Evolutionary conservation across 805 yeast genomes (phyloP).

Genomic region (Zygotorulaspora chibaensis): DNA sequence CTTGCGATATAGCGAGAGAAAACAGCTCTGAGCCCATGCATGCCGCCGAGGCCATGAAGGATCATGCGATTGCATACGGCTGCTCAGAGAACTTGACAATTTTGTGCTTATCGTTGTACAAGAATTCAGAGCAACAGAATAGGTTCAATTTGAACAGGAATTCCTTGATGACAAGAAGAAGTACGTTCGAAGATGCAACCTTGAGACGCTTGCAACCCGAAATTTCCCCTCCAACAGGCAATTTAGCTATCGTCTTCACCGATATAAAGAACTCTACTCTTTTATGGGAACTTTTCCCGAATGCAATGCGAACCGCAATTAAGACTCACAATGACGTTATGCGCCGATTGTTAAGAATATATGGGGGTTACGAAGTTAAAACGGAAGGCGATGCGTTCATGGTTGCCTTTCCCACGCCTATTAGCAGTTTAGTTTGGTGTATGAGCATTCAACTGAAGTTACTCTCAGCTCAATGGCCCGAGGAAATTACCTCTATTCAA

Average conservation of each 20-base stretch:
- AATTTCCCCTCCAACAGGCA: slow-evolving; percentile 92
- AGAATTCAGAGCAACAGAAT: slow-evolving; percentile 37
- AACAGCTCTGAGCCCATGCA: slow-evolving; percentile 77
- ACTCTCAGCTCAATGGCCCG: slow-evolving; percentile 90
- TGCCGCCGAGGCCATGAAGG: slow-evolving; percentile 91
- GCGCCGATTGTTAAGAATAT: slow-evolving; percentile 87
- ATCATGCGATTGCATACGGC: slow-evolving; percentile 91
- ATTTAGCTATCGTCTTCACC: slow-evolving; percentile 91
- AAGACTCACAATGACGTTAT: slow-evolving; percentile 89
- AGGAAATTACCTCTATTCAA: slow-evolving; percentile 76
- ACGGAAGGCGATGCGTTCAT: slow-evolving; percentile 99
- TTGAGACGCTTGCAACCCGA: slow-evolving; percentile 83
- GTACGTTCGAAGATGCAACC: slow-evolving; percentile 66
- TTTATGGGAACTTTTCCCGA: slow-evolving; percentile 89
- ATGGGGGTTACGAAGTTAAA: slow-evolving; percentile 97
- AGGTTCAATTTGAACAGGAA: slow-evolving; percentile 36
- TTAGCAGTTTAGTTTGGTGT: slow-evolving; percentile 91
- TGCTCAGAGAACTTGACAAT: slow-evolving; percentile 74
- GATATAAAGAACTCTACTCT: slow-evolving; percentile 93
- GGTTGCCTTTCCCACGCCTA: slow-evolving; percentile 93
- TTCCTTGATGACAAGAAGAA: slow-evolving; percentile 45
- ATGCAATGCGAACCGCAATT: slow-evolving; percentile 95
- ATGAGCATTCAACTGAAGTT: slow-evolving; percentile 84
- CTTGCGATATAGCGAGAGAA: slow-evolving; percentile 84
- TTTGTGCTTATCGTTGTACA: slow-evolving; percentile 68